Base-by-base conservation (phyloP, 148 eudicot species). In the Amaranthus palmeri region DNA sequence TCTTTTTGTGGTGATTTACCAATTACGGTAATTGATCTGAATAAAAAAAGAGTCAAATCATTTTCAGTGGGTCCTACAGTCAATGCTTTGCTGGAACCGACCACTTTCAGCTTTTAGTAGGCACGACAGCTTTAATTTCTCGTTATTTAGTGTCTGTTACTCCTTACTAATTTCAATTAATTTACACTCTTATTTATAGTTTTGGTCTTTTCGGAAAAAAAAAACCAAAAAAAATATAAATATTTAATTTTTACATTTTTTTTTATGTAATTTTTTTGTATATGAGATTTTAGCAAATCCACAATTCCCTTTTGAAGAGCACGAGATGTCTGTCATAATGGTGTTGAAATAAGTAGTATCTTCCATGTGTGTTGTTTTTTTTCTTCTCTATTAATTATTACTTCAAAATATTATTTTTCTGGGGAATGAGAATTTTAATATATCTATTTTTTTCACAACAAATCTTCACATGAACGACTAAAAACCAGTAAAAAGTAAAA, bases 261-360 rank as follows among this genome's bases (percentile, higher is more conserved):
- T 56, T 6, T n/a, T 56, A 6, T 56, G 14, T 7, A 25, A 6
- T 49, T 54, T 54, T 25, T 25, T 0, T 11, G 46, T 52, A 41
- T 41, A 15, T 41, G n/a, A 51, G 13, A 45, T 71, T 57, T 46
- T 25, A 67, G 4, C 52, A 51, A 68, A 60, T 60, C 47, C 65
- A 60, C 67, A 72, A 77, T 57, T 72, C 57, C 69, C 41, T 69
- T 73, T 74, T 50, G 78, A 64, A 58, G 44, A 79, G 82, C 82
- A 74, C 82, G 82, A 79, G 78, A 79, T 79, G 82, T 79, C 82
- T 79, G 71, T 79, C 74, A 79, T 74, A 79, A 70, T 74, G 71
- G 78, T 50, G 57, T 79, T 69, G 67, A 74, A 74, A 69, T 74
- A 74, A 79, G 78, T 74, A 79, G 56, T 74, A 4, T 44, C 67